A percentile compares a stretch with the other conserved stretches of the same genome.
Evolutionary conservation across 1,139 yeast species (phyloP).

Genomic region (Pichia sp.): DNA sequence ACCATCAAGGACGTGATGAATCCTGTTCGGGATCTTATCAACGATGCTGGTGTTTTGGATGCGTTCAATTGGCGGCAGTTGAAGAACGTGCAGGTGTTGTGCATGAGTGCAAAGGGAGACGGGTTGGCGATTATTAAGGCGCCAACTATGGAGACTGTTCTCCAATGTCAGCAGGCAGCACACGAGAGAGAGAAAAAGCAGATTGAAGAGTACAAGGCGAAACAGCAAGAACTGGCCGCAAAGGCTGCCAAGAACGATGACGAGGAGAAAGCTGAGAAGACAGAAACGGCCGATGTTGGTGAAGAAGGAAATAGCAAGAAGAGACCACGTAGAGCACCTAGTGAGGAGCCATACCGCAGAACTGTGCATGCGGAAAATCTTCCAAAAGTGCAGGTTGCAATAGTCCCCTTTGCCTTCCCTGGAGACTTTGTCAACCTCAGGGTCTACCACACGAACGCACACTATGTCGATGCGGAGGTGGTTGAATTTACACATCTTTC

Average conservation of each 20-base stretch:
- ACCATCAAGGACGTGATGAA: constrained; percentile 48
- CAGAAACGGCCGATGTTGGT: background rate
- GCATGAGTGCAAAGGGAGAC: constrained; percentile 74
- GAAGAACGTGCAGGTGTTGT: constrained; percentile 51
- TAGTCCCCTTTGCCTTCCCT: constrained; percentile 84
- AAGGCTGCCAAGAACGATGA: constrained; percentile 2
- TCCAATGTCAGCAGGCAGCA: constrained; percentile 14
- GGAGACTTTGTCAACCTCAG: constrained; percentile 73
- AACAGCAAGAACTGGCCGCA: background rate
- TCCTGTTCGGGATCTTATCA: constrained; percentile 62
- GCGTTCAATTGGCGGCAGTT: constrained; percentile 56
- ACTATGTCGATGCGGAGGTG: constrained; percentile 72
- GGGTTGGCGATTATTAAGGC: constrained; percentile 62
- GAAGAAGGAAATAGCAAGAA: background rate
- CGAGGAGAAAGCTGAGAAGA: constrained; percentile 4
- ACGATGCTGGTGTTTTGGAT: constrained; percentile 48
- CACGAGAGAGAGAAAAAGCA: constrained; percentile 14
- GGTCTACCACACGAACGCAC: constrained; percentile 75
- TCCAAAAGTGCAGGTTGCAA: constrained; percentile 39
- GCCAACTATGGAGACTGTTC: constrained; percentile 35
- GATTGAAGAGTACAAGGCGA: background rate
- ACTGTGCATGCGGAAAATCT: constrained; percentile 10
- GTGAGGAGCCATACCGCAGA: constrained; percentile 16
- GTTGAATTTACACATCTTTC: constrained; percentile 48
- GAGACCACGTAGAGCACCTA: constrained; percentile 5